Evolutionary conservation across 2,329 filamentous ascomycete genomes (phyloP), one percentile per base, ranked within the genome.

Genomic region (Curvularia spicifera): DNA sequence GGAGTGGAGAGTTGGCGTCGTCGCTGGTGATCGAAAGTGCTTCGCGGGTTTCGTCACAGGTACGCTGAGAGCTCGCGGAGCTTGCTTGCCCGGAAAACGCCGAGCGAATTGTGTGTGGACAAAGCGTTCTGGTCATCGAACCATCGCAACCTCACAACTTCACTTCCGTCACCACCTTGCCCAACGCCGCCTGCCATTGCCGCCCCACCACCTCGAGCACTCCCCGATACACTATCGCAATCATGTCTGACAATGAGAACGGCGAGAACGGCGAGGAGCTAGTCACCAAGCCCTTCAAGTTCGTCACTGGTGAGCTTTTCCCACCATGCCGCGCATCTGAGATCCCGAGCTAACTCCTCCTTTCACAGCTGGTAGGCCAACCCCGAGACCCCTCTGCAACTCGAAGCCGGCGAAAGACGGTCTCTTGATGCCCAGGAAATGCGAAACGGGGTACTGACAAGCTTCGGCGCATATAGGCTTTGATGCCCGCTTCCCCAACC

Each of bases 271-370:
- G 67, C 66, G 91, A 91, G 78, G 89, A 91, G 76, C 85, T 87
- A 78, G 91, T 96, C 81, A 97, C 93, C 83, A 99, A 97, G 89
- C 96, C 96, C 82, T 99, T 99, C 90, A 99, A 99, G 91, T 98
- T 98, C 84, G 95, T 98, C 78, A 98, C 94, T 84, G 94, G 93
- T 97, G 87, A 81, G 91, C 80, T 46, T 45, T 59, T 51, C 53
- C 65, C 47, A 48, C 46, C 42, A 60, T 57, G 54, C 59, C 51
- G 58, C 51, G 52, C 55, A 50, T 51, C 40, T 51, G 51, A 55
- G 57, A 59, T 53, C 47, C 35, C 43, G 65, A 68, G 71, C 74
- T 78, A 76, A 77, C 65, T 20, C 57, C 18, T 58, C 58, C 35
- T 59, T 57, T 52, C 50, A 68, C 76, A 75, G 78, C 78, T 65